phyloP scores from a whole-genome alignment of 148 eudicot genomes.

The Fagopyrum esculentum region DNA sequence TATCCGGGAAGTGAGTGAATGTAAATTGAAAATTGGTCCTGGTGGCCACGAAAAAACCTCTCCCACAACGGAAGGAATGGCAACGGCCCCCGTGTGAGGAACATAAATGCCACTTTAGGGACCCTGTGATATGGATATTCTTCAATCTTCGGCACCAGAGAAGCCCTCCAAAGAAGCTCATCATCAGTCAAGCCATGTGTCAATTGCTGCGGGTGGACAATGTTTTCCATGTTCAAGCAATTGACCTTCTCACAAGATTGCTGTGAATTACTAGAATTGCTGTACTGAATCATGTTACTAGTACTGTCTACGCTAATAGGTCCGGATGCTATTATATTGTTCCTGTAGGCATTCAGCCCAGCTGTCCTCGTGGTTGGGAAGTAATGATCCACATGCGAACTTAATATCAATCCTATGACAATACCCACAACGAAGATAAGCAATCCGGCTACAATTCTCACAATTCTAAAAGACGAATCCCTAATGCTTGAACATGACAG shows the following conservation, averaged over 20 bases:
- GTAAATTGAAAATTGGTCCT: constrained; percentile 53
- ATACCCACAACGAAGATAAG: constrained; percentile 61
- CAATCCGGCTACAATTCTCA: constrained; percentile 34
- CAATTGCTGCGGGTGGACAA: constrained; percentile 34
- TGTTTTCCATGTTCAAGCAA: constrained; percentile 36
- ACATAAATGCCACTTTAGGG: constrained; percentile 78
- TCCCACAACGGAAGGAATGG: constrained; percentile 79
- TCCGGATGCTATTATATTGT: constrained; percentile 13
- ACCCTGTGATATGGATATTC: constrained; percentile 55
- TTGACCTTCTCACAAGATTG: constrained; percentile 28
- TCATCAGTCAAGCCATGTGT: constrained; percentile 50
- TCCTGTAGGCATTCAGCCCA: constrained; percentile 19
- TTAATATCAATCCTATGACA: constrained; percentile 56
- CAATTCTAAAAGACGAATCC: constrained; percentile 45
- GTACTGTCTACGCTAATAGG: neutral
- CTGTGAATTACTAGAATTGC: constrained; percentile 17
- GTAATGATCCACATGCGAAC: constrained; percentile 51
- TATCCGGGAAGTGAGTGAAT: constrained; percentile 58
- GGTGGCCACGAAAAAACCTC: constrained; percentile 64
- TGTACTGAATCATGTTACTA: neutral
- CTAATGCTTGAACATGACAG: constrained; percentile 17
- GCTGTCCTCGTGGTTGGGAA: constrained; percentile 18
- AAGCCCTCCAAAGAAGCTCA: constrained; percentile 77
- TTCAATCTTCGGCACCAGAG: constrained; percentile 53
- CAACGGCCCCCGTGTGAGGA: constrained; percentile 66